These are phyloP conservation scores for Tetrapisispora taiwanensis DNA, from an alignment of 805 yeast genomes.

Conservation along the genomic window DNA sequence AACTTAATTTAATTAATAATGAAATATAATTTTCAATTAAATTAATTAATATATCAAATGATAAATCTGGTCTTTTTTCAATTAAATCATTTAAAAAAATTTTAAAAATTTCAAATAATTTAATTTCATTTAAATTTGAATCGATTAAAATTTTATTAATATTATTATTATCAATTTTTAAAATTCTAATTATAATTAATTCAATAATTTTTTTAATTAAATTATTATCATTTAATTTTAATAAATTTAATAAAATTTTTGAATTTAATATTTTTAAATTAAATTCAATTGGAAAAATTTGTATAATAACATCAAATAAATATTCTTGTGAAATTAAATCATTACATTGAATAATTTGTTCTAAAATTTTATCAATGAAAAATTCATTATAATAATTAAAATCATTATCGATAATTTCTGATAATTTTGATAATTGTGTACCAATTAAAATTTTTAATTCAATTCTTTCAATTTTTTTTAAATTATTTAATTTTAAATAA, in stretches of 20 bases:
- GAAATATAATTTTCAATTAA: constrained; percentile 57
- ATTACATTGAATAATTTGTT: constrained; percentile 85
- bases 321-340: constrained; percentile 91
- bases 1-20: constrained; percentile 57
- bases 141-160: background rate
- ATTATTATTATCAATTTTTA: background rate
- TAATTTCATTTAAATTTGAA: constrained; percentile 6
- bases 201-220: constrained; percentile 54
- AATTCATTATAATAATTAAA: constrained; percentile 34
- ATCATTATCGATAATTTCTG: constrained; percentile 74
- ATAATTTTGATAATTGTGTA: constrained; percentile 77
- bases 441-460: constrained; percentile 90
- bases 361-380: constrained; percentile 71
- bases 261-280: constrained; percentile 65
- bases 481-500: constrained; percentile 67
- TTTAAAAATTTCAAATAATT: constrained; percentile 59
- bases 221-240: constrained; percentile 61
- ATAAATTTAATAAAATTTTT: constrained; percentile 49
- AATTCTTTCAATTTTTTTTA: constrained; percentile 68
- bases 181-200: constrained; percentile 61
- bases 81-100: constrained; percentile 47
- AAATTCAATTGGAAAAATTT: constrained; percentile 89
- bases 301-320: constrained; percentile 80
- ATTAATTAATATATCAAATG: constrained; percentile 53
- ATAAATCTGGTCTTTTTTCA: constrained; percentile 51